Evolutionary conservation across 2,329 filamentous ascomycete species (phyloP).

Genomic region (Clarireedia monteithiana): DNA sequence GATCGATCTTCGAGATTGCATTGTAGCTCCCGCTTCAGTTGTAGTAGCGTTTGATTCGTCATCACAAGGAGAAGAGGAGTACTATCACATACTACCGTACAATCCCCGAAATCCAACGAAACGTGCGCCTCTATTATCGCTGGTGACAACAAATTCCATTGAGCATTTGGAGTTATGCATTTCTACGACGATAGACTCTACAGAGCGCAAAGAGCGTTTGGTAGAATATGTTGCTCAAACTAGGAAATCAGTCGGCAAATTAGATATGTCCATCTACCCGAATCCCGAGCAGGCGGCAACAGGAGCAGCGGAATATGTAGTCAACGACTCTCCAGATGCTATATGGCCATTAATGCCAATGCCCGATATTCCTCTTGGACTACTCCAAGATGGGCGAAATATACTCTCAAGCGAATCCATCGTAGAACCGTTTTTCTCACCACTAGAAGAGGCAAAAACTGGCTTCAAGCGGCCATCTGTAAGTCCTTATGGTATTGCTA

Average conservation of each 20-base stretch:
- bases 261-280: constrained; percentile 9
- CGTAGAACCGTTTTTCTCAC: constrained; percentile 4
- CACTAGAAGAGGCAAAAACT: not conserved
- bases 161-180: constrained; percentile 28
- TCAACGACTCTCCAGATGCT: constrained; percentile 1
- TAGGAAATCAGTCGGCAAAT: constrained; percentile 16
- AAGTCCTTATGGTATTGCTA: not conserved
- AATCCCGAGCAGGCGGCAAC: constrained; percentile 21
- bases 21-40: constrained; percentile 14
- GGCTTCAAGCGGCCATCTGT: constrained; percentile 11
- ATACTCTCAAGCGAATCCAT: not conserved
- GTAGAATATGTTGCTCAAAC: constrained; percentile 21
- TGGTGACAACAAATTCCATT: constrained; percentile 23
- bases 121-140: constrained; percentile 19
- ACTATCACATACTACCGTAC: constrained; percentile 11
- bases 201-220: constrained; percentile 18
- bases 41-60: constrained; percentile 22
- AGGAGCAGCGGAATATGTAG: constrained; percentile 19
- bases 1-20: constrained; percentile 7
- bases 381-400: not conserved
- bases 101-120: constrained; percentile 8
- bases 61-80: constrained; percentile 6
- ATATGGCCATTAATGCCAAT: constrained; percentile 21
- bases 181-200: constrained; percentile 10
- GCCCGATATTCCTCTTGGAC: constrained; percentile 17